Conservation (phyloP, 2,329 filamentous ascomycete species). For the Penicillium sp. region DNA sequence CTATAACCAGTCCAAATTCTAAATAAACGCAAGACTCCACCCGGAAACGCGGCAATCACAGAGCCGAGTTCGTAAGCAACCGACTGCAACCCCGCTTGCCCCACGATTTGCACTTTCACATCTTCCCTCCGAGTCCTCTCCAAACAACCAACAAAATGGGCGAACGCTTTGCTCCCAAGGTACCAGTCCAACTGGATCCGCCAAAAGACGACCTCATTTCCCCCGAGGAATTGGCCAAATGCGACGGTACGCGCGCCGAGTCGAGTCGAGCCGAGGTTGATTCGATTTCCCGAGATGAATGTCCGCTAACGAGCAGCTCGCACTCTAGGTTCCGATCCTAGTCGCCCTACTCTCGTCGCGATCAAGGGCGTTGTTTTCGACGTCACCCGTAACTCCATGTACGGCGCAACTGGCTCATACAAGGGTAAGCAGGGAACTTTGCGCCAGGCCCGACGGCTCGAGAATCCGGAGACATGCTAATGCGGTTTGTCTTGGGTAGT, state of each 20-base stretch:
- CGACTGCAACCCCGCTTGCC: not conserved
- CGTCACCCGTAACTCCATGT: conserved; percentile 86
- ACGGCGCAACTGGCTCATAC: conserved; percentile 81
- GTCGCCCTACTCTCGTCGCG: conserved; percentile 61
- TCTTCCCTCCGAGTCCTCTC: not conserved
- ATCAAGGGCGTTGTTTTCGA: conserved; percentile 93
- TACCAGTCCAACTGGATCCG: conserved; percentile 65
- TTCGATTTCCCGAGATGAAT: not conserved
- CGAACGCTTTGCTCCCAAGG: conserved; percentile 46
- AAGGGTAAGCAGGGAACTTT: conserved; percentile 64
- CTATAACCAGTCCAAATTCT: no score
- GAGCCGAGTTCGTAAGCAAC: conserved; percentile 20
- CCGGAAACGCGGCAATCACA: conserved; percentile 12
- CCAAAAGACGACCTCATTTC: conserved; percentile 89
- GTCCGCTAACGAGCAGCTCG: no score
- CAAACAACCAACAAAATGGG: conserved; percentile 28
- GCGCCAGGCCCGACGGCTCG: not conserved
- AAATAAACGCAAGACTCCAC: no score
- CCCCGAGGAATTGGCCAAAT: conserved; percentile 76
- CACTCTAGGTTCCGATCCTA: conserved; percentile 43
- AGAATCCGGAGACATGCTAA: no score
- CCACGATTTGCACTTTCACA: conserved; percentile 2
- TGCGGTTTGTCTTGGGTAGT: conserved; percentile 60
- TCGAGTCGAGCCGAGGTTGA: not conserved
- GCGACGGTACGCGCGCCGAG: conserved; percentile 66